Evolutionary conservation across 257 asterid species (phyloP).

Genomic region (Euphrasia confusa): DNA sequence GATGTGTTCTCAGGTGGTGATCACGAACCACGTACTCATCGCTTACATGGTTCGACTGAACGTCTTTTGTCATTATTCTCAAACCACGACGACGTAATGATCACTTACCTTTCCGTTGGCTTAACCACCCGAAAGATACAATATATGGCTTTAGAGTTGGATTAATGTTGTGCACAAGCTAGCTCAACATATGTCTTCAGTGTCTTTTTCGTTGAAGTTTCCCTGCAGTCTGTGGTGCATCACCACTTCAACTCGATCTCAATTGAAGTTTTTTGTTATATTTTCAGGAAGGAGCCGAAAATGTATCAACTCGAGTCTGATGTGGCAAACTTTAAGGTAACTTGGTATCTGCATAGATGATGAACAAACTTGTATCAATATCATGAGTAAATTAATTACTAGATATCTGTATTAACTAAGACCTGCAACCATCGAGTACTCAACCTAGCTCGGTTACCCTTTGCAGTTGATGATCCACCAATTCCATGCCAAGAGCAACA

Average conservation of each 20-base stretch:
- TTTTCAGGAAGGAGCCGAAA: background rate
- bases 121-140: background rate
- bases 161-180: background rate
- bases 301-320: slow-evolving; percentile 36
- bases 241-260: background rate
- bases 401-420: no score
- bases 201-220: background rate
- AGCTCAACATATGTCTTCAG: background rate
- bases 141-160: background rate
- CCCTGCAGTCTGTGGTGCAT: background rate
- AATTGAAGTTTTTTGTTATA: background rate
- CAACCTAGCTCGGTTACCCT: no score
- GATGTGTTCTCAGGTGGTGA: no score
- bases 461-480: no score
- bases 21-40: no score
- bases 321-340: slow-evolving; percentile 23
- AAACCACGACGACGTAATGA: background rate
- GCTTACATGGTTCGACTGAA: background rate
- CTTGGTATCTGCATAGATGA: slow-evolving; percentile 56
- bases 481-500: slow-evolving; percentile 83
- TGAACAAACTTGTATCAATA: background rate
- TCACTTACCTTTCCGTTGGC: no score
- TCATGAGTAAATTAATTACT: background rate
- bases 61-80: background rate
- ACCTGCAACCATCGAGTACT: no score